These are phyloP conservation scores for Alectoria sarmentosa DNA, from an alignment of 495 filamentous ascomycete genomes.

Conservation along the genomic window DNA sequence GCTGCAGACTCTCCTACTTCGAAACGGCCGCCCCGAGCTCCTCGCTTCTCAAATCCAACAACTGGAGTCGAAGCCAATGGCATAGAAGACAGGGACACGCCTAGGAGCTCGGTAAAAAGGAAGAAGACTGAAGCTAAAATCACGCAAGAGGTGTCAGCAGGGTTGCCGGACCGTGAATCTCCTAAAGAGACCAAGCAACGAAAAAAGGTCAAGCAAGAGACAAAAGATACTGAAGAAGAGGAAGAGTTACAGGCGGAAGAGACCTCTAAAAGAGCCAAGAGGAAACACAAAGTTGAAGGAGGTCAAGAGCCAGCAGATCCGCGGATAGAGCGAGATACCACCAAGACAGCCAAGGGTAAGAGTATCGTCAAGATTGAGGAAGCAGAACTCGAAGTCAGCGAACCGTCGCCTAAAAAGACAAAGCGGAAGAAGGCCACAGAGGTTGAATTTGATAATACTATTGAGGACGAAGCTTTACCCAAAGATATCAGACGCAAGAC, in stretches of 20 bases:
- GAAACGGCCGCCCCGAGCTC: neutral
- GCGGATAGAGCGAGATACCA: neutral
- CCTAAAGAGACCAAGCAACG: neutral
- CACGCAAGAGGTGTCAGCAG: neutral
- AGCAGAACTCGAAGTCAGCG: neutral
- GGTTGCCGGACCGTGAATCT: neutral
- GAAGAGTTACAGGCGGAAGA: neutral
- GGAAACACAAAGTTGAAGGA: neutral
- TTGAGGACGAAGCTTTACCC: conserved; percentile 1
- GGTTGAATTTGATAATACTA: conserved; percentile 4
- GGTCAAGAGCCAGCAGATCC: neutral
- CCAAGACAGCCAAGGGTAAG: conserved; percentile 9
- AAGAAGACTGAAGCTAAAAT: neutral
- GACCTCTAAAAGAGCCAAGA: neutral
- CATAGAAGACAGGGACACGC: neutral
- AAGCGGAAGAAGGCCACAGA: conserved; percentile 16
- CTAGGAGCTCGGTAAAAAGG: neutral
- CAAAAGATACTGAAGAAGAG: neutral
- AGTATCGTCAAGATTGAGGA: neutral
- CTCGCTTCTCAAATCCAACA: neutral
- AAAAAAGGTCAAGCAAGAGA: neutral
- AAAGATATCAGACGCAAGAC: conserved; percentile 5
- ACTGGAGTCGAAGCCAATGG: neutral
- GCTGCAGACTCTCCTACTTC: neutral
- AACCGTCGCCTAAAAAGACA: conserved; percentile 8